Percentiles rank a stretch among this genome's conserved stretches.
phyloP scores from a whole-genome alignment of 495 filamentous ascomycete genomes.

The Penicillium crystallinum region DNA sequence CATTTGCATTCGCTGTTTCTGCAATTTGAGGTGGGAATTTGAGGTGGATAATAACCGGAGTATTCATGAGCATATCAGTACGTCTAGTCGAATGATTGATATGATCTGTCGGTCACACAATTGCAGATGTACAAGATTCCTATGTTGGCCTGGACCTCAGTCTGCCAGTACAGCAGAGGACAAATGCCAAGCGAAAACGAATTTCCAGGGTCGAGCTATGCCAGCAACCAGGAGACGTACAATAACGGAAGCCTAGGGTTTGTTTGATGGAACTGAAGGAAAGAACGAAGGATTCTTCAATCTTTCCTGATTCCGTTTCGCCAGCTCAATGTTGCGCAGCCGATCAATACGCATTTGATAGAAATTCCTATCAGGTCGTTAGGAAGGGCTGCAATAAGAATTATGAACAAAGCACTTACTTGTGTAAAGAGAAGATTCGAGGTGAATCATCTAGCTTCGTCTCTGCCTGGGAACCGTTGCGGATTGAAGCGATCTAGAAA shows the following conservation, averaged over 20 bases:
- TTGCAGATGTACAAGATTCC: neutral
- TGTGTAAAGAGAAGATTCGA: conserved; percentile 80
- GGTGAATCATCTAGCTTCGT: conserved; percentile 46
- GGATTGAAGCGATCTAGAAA: conserved; percentile 34
- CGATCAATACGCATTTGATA: conserved; percentile 79
- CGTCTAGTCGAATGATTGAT: neutral
- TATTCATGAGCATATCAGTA: neutral
- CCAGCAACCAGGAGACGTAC: too few relatives aligned
- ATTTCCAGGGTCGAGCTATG: neutral
- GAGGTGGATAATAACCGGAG: neutral
- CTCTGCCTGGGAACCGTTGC: conserved; percentile 25
- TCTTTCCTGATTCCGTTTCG: conserved; percentile 76
- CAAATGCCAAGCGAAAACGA: neutral
- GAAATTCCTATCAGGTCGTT: conserved; percentile 56
- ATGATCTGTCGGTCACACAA: too few relatives aligned
- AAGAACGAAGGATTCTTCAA: conserved; percentile 74
- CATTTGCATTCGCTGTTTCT: neutral
- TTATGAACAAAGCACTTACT: conserved; percentile 46
- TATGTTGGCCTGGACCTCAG: neutral
- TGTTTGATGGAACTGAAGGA: conserved; percentile 72
- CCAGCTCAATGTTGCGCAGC: conserved; percentile 70
- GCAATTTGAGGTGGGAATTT: neutral
- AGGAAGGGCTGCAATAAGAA: neutral
- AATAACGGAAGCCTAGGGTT: conserved; percentile 34
- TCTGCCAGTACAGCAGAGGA: neutral